A percentile compares a stretch with the other conserved stretches of the same genome.
Conservation (phyloP, 805 yeast species). For the Tetrapisispora iriomotensis region DNA sequence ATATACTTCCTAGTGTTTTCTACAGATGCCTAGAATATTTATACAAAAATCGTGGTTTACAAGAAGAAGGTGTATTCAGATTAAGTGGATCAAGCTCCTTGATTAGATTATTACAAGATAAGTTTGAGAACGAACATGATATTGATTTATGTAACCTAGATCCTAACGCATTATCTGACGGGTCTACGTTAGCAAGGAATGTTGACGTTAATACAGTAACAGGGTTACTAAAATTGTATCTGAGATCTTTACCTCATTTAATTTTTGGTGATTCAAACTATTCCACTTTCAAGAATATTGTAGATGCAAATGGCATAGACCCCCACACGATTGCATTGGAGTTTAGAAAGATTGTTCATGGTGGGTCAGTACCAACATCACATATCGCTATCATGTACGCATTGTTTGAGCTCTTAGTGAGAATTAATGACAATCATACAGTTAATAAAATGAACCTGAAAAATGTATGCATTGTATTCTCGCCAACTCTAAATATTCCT, state of each 20-base stretch:
- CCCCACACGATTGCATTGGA: conserved; percentile 23
- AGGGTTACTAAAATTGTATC: conserved; percentile 71
- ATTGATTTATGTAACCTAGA: conserved; percentile 44
- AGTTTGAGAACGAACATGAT: conserved; percentile 60
- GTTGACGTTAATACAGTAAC: conserved; percentile 80
- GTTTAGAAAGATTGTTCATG: conserved; percentile 27
- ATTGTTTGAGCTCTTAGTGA: conserved; percentile 54
- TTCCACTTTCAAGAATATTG: conserved; percentile 31
- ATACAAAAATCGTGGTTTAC: conserved; percentile 53
- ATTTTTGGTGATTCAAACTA: conserved; percentile 47
- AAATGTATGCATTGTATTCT: conserved; percentile 71
- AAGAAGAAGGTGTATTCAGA: conserved; percentile 86
- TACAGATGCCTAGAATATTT: conserved; percentile 66
- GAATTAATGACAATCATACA: conserved; percentile 52
- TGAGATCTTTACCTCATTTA: conserved; percentile 65
- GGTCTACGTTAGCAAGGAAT: conserved; percentile 1
- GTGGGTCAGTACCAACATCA: conserved; percentile 36
- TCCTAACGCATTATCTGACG: background rate
- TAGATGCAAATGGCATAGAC: conserved; percentile 27
- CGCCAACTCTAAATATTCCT: conserved; percentile 68
- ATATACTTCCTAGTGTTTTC: conserved; percentile 59
- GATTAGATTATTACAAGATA: conserved; percentile 57
- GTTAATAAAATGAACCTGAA: conserved; percentile 75
- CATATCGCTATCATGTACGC: conserved; percentile 53
- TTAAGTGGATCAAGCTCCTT: conserved; percentile 78